Conservation (phyloP, 192 early-diverging fungal genomes). For the Umbelopsis ramanniana region DNA sequence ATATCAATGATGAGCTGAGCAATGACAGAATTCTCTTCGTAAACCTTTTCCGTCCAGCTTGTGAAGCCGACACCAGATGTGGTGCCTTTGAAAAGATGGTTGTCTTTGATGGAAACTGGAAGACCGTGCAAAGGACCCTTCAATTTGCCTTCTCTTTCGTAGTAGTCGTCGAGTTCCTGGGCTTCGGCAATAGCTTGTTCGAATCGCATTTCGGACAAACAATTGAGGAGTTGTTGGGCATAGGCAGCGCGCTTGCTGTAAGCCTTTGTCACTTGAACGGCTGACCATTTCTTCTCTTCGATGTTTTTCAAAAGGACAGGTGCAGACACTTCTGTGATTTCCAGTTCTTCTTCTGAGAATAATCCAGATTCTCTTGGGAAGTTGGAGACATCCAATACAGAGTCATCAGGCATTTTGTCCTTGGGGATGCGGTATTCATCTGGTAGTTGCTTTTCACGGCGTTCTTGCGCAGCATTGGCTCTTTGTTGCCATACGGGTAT, state of each 20-base stretch:
- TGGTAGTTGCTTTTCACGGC: conserved; percentile 4
- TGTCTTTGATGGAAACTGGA: conserved; percentile 16
- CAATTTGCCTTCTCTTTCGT: conserved; percentile 10
- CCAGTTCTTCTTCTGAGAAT: conserved; percentile 1
- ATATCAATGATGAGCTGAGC: neutral
- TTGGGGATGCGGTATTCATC: conserved; percentile 20
- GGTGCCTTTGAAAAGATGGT: neutral
- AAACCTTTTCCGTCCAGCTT: neutral
- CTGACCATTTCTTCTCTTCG: conserved; percentile 1
- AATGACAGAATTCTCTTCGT: neutral
- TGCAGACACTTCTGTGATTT: conserved; percentile 5
- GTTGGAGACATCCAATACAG: conserved; percentile 12
- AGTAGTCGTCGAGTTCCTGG: neutral
- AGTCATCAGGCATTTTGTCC: conserved; percentile 5
- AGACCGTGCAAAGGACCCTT: conserved; percentile 12
- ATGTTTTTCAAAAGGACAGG: conserved; percentile 5
- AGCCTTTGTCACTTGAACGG: neutral
- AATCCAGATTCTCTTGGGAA: conserved; percentile 13
- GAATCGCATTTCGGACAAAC: neutral
- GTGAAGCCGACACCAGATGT: neutral
- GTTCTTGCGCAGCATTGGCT: neutral
- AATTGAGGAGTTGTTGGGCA: conserved; percentile 7
- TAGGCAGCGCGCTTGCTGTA: conserved; percentile 3
- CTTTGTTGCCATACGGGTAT: neutral
- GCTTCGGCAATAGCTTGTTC: neutral